A percentile compares a stretch with the other conserved stretches of the same genome.
phyloP scores from a whole-genome alignment of 2,329 filamentous ascomycete genomes.

The Peltaster fructicola region DNA sequence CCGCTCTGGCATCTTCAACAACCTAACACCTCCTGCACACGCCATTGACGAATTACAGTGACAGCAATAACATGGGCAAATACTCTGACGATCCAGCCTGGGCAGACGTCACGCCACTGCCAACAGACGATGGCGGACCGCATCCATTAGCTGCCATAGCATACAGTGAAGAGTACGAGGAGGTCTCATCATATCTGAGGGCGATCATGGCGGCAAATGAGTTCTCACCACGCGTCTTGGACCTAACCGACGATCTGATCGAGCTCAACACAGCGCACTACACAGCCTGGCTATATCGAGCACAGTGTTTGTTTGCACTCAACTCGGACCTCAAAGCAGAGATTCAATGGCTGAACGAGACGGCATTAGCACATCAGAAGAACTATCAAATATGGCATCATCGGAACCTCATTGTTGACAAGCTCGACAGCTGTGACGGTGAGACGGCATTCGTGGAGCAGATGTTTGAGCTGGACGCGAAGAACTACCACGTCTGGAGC shows the following conservation, averaged over 20 bases:
- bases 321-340: slow-evolving; percentile 50
- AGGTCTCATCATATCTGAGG: slow-evolving; percentile 84
- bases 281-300: slow-evolving; percentile 94
- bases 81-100: slow-evolving; percentile 57
- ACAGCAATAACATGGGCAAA: slow-evolving; percentile 17
- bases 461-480: slow-evolving; percentile 74
- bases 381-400: slow-evolving; percentile 96
- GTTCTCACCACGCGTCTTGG: slow-evolving; percentile 58
- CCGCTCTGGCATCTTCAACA: too few relatives aligned
- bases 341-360: slow-evolving; percentile 68
- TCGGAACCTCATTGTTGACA: slow-evolving; percentile 38
- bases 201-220: slow-evolving; percentile 86
- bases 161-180: slow-evolving; percentile 75
- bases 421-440: slow-evolving; percentile 20
- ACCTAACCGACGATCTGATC: slow-evolving; percentile 78
- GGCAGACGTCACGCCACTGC: slow-evolving; percentile 70
- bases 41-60: too few relatives aligned
- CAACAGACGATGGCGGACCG: slow-evolving; percentile 58
- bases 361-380: slow-evolving; percentile 72
- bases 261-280: slow-evolving; percentile 91
- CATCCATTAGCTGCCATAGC: slow-evolving; percentile 79
- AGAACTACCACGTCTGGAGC: slow-evolving; percentile 98
- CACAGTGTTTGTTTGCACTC: slow-evolving; percentile 55
- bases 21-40: too few relatives aligned
- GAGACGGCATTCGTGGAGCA: slow-evolving; percentile 60